These are phyloP conservation scores for Saturnispora halmiae DNA, from an alignment of 805 yeast genomes.

Conservation along the genomic window DNA sequence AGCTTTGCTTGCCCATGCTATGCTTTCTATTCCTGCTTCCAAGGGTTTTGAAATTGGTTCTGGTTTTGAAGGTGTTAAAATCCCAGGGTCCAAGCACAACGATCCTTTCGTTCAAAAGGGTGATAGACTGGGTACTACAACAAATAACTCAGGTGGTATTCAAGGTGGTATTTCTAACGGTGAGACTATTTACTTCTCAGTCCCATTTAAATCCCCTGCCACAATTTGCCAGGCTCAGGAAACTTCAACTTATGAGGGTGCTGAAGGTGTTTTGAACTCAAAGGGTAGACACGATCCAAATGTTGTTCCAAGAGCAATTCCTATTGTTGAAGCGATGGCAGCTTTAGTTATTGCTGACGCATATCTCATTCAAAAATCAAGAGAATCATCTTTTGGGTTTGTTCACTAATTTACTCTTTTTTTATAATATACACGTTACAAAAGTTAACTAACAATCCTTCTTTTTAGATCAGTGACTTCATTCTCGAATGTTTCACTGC, in stretches of 20 bases:
- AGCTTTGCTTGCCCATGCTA: constrained; percentile 93
- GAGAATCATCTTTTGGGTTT: constrained; percentile 46
- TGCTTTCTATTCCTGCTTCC: constrained; percentile 95
- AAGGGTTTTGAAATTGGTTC: constrained; percentile 98
- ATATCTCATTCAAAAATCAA: constrained; percentile 72
- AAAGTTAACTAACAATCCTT: background rate
- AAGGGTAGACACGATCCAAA: constrained; percentile 98
- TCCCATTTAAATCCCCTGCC: constrained; percentile 97
- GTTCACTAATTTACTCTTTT: constrained; percentile 17
- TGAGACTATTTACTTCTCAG: constrained; percentile 86
- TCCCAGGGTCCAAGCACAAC: constrained; percentile 92
- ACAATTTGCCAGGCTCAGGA: constrained; percentile 90
- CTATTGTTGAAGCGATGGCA: constrained; percentile 97
- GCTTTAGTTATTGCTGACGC: constrained; percentile 90
- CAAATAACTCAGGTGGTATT: constrained; percentile 93
- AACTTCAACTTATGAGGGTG: constrained; percentile 85
- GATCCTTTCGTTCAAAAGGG: constrained; percentile 66
- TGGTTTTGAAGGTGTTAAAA: constrained; percentile 81
- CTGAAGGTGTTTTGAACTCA: constrained; percentile 81
- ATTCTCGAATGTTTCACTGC: constrained; percentile 4
- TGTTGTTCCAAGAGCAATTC: constrained; percentile 97
- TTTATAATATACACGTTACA: background rate
- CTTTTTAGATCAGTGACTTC: background rate
- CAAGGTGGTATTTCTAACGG: constrained; percentile 99
- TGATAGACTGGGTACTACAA: constrained; percentile 67